Evolutionary conservation across 495 filamentous ascomycete species (phyloP), one percentile per base, ranked within the genome.

Genomic region (Usnea hakonensis): DNA sequence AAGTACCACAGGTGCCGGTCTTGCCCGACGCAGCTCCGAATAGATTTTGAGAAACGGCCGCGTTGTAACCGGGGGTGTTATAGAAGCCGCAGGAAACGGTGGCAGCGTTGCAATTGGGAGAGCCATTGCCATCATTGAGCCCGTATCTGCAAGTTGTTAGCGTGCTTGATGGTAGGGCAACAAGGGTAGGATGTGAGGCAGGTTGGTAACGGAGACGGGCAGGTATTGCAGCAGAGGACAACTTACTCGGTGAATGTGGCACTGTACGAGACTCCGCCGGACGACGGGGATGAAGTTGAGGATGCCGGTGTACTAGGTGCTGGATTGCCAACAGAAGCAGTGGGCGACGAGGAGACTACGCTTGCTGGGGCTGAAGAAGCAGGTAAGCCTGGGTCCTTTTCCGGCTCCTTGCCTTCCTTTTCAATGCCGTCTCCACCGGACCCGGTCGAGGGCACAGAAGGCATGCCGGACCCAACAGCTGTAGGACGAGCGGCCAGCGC

Each of bases 1-100:
- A 74, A 19, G 71, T 73, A 33, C 71, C 71, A 59, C 73, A 75
- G 21, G 64, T 28, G 70, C 66, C 14, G 65, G 72, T 37, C 66
- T 19, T 52, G 14, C 48, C 48, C 14, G 28, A 32, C 14, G 48
- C 48, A 0, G 48, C 72, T 54, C 74, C 74, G 63, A 70, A 76
- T 16, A 67, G 57, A 43, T 74, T 74, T 57, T 76, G 73, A 5
- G 72, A 74, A 32, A 70, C 65, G 36, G 72, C 73, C 37, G 74
- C 74, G 21, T 67, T 56, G 46, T 62, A 72, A 21, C 65, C 64
- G 6, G 69, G 61, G 36, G 38, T 55, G 32, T 28, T 62, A 55
- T 62, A 65, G 35, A 57, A 67, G 14, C 69, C 70, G 54, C 70
- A 72, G 14, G 69, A 67, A 38, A 46, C 66, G 32, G 59, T 63